Percentiles rank a stretch among this genome's conserved stretches.
phyloP scores from a whole-genome alignment of 257 asterid genomes.

The Solanum megistacrolobum region DNA sequence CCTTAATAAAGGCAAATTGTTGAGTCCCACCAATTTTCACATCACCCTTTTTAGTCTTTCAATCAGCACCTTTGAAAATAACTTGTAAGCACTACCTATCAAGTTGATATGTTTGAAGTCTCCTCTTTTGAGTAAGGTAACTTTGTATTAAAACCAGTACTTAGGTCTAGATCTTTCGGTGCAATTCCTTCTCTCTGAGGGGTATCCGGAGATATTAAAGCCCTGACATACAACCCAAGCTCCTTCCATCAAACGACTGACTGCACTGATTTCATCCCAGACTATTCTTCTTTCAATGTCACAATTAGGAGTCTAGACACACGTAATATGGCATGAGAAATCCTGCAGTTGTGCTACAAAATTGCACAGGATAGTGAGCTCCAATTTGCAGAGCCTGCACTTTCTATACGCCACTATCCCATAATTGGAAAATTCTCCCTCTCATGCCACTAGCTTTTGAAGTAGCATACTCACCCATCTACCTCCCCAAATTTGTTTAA shows the following conservation, averaged over 20 bases:
- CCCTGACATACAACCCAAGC: not conserved
- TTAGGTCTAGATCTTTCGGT: not conserved
- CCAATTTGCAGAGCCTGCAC: not conserved
- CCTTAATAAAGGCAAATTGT: too few relatives aligned
- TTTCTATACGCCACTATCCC: not conserved
- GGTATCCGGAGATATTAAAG: not conserved
- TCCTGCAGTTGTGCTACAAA: not conserved
- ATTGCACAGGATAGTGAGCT: not conserved
- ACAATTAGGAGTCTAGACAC: not conserved
- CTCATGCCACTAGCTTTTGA: not conserved
- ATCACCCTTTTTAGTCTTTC: not conserved
- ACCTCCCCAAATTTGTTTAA: not conserved
- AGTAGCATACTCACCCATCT: not conserved
- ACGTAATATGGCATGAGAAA: not conserved
- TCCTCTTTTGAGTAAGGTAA: too few relatives aligned
- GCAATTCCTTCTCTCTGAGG: not conserved
- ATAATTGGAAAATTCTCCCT: not conserved
- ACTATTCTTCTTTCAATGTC: not conserved
- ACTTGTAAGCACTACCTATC: not conserved
- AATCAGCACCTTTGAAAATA: not conserved
- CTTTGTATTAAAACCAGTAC: too few relatives aligned
- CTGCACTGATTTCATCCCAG: not conserved
- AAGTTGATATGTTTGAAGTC: not conserved
- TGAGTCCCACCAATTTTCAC: not conserved
- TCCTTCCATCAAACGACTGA: not conserved